Evolutionary conservation across 148 eudicot species (phyloP), one percentile per base, ranked within the genome.

Genomic region (Polygonum aviculare): DNA sequence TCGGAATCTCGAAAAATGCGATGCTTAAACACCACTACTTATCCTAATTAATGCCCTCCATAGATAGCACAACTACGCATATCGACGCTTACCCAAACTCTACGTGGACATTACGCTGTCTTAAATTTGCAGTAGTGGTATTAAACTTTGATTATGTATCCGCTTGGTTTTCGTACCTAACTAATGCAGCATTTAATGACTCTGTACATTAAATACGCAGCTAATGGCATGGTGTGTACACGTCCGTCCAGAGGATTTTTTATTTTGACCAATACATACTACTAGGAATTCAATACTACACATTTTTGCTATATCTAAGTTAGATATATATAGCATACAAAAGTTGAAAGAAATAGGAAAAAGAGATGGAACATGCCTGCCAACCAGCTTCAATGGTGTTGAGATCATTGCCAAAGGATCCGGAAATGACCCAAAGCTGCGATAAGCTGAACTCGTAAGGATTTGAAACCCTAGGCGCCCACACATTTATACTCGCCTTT

Each of bases 311-410:
- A 26, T 26, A 26, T 26, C 0, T 26, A 26, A 26, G 31, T 26
- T 26, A 26, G 31, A 26, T 26, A 26, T 26, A 26, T 26, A 26
- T 26, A 26, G 31, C 31, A 26, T 26, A 26, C n/a, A 26, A 26
- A 26, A 1, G 1, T 26, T 26, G 31, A 26, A 26, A 26, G 31
- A 26, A 1, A 26, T 41, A n/a, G 1, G 11, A 83, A 63, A 41
- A 26, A 72, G 26, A 4, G 18, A 84, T 26, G 1, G 31, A 26
- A 26, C 75, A 19, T 90, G 75, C 98, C 98, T 95, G 98, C 97
- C 98, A 95, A 65, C 98, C 98, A 80, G 96, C 98, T 90, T 95
- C 98, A 80, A 94, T 92, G 80, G 98, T 92, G 85, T 95, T 95
- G 35, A 94, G 94, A 83, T 95, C 98, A 76, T 90, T 82, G n/a